These are phyloP conservation scores for Colletotrichum siamense DNA, from an alignment of 2,329 filamentous ascomycete genomes.

Conservation along the genomic window DNA sequence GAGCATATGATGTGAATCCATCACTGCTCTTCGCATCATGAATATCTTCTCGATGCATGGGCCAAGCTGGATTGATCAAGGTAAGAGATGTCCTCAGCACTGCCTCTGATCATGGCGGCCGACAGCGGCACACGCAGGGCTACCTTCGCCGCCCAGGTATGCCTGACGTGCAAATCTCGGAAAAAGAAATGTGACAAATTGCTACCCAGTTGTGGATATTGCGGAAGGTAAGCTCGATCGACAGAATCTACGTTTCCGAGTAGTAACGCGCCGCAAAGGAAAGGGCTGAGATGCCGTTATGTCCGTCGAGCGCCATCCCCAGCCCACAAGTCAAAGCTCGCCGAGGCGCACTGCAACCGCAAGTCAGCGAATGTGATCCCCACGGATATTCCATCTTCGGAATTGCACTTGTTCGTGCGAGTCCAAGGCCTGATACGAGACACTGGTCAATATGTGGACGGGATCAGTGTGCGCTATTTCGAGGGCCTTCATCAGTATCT, in stretches of 20 bases:
- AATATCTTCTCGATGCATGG: background rate
- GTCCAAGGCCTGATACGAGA: background rate
- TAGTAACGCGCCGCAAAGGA: background rate
- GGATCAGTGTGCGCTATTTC: background rate
- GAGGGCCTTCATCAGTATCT: slow-evolving; percentile 29
- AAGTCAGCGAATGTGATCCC: background rate
- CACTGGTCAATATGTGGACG: background rate
- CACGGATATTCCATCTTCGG: background rate
- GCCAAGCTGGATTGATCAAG: background rate
- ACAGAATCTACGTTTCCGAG: background rate
- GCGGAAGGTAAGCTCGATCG: background rate
- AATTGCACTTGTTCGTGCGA: background rate
- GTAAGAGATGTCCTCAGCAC: background rate
- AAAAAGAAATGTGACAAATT: background rate
- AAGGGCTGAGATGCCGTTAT: background rate
- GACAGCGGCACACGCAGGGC: background rate
- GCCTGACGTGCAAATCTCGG: background rate
- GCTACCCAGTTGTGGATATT: background rate
- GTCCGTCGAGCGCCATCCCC: background rate
- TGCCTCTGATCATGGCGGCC: background rate
- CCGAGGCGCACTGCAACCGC: background rate
- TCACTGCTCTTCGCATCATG: background rate
- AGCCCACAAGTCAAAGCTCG: background rate
- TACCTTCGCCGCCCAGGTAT: background rate
- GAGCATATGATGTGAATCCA: background rate